Conservation (phyloP, 768 basidiomycete genomes). For the Naganishia randhawae region DNA sequence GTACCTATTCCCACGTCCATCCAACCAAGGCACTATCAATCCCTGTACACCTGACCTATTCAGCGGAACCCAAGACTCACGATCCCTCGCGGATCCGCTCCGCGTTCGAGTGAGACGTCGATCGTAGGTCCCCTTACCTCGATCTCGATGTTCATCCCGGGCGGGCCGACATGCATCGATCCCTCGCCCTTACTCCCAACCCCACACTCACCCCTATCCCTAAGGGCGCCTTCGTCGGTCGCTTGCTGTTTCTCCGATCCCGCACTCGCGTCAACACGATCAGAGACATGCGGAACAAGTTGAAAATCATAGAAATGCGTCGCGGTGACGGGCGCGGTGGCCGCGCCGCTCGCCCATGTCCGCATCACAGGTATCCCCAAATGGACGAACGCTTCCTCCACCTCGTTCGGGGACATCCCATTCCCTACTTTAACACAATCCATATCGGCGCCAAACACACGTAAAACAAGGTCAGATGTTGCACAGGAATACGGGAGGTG, state of each 20-base stretch:
- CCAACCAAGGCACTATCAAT: background rate
- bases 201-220: no score
- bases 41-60: background rate
- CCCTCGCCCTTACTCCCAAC: slow-evolving; percentile 28
- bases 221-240: no score
- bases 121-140: slow-evolving; percentile 72
- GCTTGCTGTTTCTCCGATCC: no score
- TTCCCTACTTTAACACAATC: background rate
- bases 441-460: no score
- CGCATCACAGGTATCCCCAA: slow-evolving; percentile 70
- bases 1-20: background rate
- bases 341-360: slow-evolving; percentile 59
- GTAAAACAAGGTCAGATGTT: no score
- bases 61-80: slow-evolving; percentile 44
- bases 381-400: slow-evolving; percentile 1
- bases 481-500: no score
- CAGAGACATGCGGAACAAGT: slow-evolving; percentile 54
- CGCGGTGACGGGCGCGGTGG: slow-evolving; percentile 73
- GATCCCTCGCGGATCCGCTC: slow-evolving; percentile 63
- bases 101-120: slow-evolving; percentile 59
- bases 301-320: slow-evolving; percentile 83
- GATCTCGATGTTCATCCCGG: slow-evolving; percentile 77
- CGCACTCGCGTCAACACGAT: no score
- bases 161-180: slow-evolving; percentile 65
- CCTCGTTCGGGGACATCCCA: background rate